Base-by-base conservation (phyloP, 495 filamentous ascomycete genomes). In the Viridothelium virens region DNA sequence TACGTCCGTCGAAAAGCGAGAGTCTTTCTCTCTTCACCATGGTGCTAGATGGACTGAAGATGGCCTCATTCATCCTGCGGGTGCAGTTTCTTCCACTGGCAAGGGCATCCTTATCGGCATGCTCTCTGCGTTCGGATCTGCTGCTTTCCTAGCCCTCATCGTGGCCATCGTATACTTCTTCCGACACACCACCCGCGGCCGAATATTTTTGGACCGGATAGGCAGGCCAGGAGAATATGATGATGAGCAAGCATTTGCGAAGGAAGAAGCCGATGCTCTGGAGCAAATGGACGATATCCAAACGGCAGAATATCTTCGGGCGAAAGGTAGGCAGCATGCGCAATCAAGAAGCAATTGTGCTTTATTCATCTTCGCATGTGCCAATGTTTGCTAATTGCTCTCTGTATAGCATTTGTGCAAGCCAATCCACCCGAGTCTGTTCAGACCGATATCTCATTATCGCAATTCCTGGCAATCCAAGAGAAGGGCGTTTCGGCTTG, bases 401-500 rank as follows among this genome's bases (percentile, higher is more conserved):
- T 62, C 47, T 56, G 12, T 61, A 62, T 73, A 98, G 94, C 92
- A 16, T 98, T 96, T 72, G 84, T 96, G 68, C 87, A 94, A 80
- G 91, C 87, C 41, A 96, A 98, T 73, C 95, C 95, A 1, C 91
- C 94, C 70, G 94, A 97, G 75, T 97, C 95, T 0, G 79, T 91
- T 68, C 91, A 92, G 71, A 98, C 94, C 68, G 94, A 98, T 71
- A 98, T 98, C 66, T 97, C 94, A 37, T 78, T 98, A 66, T 97
- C 95, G 48, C 94, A 98, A 75, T 97, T 96, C 73, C 82, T 98
- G 59, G 94, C 95, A 37, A 98, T 98, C 69, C 94, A 98, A 79
- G 94, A 98, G 76, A 98, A 98, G 76, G 94, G 94, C 62, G 94
- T 98, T 31, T 95, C 93, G 6, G 94, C 94, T 9, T 98, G 94